Percentiles rank a stretch among this genome's conserved stretches.
These are phyloP conservation scores for Mollisiaceae sp. DNA, from an alignment of 2,329 filamentous ascomycete genomes.

Conservation along the genomic window DNA sequence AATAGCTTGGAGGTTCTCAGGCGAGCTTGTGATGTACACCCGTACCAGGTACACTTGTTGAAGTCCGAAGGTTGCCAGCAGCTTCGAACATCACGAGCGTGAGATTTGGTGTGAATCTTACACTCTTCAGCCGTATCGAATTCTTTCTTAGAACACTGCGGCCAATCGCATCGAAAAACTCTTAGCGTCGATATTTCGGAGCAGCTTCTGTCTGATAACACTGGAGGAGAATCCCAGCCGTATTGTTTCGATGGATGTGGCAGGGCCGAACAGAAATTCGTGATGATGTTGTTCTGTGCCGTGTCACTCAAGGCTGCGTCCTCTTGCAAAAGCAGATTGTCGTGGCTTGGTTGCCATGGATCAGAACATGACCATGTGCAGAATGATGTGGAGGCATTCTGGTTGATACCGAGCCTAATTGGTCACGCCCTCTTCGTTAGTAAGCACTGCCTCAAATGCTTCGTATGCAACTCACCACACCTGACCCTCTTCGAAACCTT, in stretches of 20 bases:
- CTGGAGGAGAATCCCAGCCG: background rate
- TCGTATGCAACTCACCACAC: background rate
- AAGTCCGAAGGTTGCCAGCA: background rate
- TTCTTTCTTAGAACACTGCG: background rate
- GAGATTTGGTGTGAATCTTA: background rate
- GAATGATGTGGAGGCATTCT: background rate
- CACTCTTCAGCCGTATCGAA: constrained; percentile 4
- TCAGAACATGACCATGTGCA: background rate
- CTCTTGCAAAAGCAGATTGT: background rate
- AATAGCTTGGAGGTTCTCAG: background rate
- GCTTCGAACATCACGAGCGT: background rate
- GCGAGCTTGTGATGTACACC: background rate
- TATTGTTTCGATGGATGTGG: background rate
- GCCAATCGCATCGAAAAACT: background rate
- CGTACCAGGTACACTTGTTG: constrained; percentile 1
- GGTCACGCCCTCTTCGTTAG: constrained; percentile 4
- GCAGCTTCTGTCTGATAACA: background rate
- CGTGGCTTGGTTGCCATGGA: background rate
- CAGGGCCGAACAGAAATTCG: background rate
- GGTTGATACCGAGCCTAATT: background rate
- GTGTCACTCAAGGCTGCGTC: background rate
- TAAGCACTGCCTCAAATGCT: background rate
- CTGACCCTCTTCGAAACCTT: background rate
- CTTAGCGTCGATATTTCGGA: background rate
- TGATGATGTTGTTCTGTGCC: background rate